Evolutionary conservation across 2,329 filamentous ascomycete genomes (phyloP).

Genomic region (Metarhizium robertsii): DNA sequence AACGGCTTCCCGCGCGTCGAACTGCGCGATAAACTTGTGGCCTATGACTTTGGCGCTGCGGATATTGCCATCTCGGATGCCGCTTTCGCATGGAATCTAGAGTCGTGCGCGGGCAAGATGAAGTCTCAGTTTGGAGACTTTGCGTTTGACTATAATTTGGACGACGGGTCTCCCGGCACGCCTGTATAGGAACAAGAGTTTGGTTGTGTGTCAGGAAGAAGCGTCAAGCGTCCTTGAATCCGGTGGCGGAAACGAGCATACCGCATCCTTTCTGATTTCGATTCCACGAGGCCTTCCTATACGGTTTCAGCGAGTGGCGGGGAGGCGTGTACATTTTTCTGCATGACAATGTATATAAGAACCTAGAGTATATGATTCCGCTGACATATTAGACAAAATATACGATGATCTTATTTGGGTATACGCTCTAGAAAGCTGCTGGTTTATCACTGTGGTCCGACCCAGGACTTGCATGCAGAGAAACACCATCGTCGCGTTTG

Average conservation of each 20-base stretch:
- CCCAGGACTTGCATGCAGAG: background rate
- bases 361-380: background rate
- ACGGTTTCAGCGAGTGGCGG: too few relatives aligned
- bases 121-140: conserved; percentile 4
- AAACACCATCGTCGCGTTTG: too few relatives aligned
- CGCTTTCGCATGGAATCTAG: conserved; percentile 4
- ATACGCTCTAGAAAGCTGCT: background rate
- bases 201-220: too few relatives aligned
- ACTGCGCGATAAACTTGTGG: conserved; percentile 5
- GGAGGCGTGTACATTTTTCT: too few relatives aligned
- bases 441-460: background rate
- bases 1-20: conserved; percentile 19
- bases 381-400: background rate
- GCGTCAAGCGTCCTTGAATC: too few relatives aligned
- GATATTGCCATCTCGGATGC: conserved; percentile 8
- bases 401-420: background rate
- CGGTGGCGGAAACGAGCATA: too few relatives aligned
- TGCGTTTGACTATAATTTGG: conserved; percentile 7
- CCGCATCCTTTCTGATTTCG: too few relatives aligned
- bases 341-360: too few relatives aligned
- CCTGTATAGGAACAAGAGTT: background rate
- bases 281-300: too few relatives aligned
- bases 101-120: conserved; percentile 1
- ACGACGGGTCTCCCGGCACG: conserved; percentile 7
- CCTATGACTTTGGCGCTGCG: conserved; percentile 10